Evolutionary conservation across 2,329 filamentous ascomycete genomes (phyloP).

Genomic region (Sphaerulina populicola): DNA sequence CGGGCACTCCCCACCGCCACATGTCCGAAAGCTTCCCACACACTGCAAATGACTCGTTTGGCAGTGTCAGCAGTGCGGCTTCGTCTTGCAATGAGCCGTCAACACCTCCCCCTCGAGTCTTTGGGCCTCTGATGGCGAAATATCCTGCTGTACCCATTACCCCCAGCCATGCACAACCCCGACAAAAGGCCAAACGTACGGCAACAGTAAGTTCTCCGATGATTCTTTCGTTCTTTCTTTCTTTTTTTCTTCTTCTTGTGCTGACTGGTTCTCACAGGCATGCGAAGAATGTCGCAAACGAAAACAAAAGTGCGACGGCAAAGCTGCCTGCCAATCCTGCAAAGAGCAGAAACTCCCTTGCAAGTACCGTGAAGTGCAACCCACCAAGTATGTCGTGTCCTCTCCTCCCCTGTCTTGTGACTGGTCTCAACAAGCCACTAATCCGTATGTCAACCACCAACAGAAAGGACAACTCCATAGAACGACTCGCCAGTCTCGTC

Average conservation of each 20-base stretch:
- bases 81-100: conserved; percentile 20
- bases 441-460: neutral
- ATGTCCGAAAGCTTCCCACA: conserved; percentile 18
- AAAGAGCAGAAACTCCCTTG: conserved; percentile 23
- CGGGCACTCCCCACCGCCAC: conserved; percentile 10
- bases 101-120: conserved; percentile 14
- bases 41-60: conserved; percentile 14
- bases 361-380: conserved; percentile 21
- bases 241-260: too few species aligned
- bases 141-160: conserved; percentile 21
- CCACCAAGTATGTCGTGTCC: conserved; percentile 17
- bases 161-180: conserved; percentile 17
- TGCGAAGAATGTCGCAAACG: conserved; percentile 23
- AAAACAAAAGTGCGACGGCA: conserved; percentile 23
- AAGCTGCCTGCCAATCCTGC: conserved; percentile 20
- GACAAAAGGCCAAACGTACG: conserved; percentile 24
- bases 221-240: neutral
- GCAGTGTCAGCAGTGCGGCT: conserved; percentile 13
- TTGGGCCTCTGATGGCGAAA: conserved; percentile 12
- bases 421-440: too few species aligned
- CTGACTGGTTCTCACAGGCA: conserved; percentile 9
- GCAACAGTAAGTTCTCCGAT: conserved; percentile 16
- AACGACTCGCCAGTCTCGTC: conserved; percentile 18
- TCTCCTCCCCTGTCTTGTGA: too few species aligned
- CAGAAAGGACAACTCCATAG: conserved; percentile 22